These are phyloP conservation scores for Aegilops longissima DNA, from an alignment of 176 grass and related monocot species.

Conservation along the genomic window DNA sequence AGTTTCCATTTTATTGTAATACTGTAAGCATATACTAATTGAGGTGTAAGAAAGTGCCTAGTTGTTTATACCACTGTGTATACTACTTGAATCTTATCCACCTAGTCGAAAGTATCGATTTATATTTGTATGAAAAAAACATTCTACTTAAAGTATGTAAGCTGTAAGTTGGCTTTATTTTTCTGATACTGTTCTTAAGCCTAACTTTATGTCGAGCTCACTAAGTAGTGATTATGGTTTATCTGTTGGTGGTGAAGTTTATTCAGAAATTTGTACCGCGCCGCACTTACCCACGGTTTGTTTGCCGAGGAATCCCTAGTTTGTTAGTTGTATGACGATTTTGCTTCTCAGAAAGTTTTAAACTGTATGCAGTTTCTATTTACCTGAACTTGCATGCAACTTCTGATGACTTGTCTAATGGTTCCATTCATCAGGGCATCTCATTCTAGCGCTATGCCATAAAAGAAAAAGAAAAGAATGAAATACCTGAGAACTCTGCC, in stretches of 20 bases:
- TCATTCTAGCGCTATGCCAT: background rate
- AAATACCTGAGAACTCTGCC: background rate
- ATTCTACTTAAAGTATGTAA: background rate
- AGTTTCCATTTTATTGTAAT: constrained; percentile 11
- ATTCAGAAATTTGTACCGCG: background rate
- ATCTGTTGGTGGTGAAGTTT: background rate
- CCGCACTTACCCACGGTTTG: background rate
- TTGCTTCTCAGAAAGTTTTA: background rate
- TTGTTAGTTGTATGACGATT: background rate
- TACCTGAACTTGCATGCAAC: too few relatives aligned
- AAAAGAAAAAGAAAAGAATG: too few relatives aligned
- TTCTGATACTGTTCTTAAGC: background rate
- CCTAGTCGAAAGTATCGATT: background rate
- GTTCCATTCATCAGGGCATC: background rate
- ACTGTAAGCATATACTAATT: constrained; percentile 35
- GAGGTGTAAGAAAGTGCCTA: constrained; percentile 20
- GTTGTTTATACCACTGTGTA: constrained; percentile 35
- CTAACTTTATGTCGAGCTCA: background rate
- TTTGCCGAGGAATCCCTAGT: background rate
- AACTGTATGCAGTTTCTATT: background rate
- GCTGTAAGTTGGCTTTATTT: background rate
- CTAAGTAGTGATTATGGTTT: background rate
- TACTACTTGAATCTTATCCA: background rate
- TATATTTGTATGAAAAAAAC: constrained; percentile 6
- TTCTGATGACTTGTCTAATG: background rate